Conservation (phyloP, 129 eudicot genomes). For the Artemisia argyi region DNA sequence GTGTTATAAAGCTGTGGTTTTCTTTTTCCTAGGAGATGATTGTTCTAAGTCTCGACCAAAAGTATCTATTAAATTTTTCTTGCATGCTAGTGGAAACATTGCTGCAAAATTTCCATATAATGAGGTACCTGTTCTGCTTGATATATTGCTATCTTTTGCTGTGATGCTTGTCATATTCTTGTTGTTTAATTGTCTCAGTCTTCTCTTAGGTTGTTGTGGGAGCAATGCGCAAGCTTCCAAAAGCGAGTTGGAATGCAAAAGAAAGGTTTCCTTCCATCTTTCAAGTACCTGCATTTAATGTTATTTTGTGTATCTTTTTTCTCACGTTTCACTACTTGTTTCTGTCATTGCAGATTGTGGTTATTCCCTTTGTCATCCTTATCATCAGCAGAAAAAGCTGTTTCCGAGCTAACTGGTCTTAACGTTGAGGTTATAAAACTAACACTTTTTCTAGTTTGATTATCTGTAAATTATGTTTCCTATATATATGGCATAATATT, state of each 20-base stretch:
- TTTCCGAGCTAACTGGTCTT: constrained; percentile 43
- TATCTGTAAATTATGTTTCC: constrained; percentile 4
- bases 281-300: constrained; percentile 3
- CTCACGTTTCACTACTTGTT: not conserved
- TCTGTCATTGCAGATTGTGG: constrained; percentile 73
- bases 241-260: constrained; percentile 75
- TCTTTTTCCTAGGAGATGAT: constrained; percentile 39
- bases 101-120: constrained; percentile 82
- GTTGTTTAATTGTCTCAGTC: constrained; percentile 9
- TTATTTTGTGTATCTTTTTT: not conserved
- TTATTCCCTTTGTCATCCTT: constrained; percentile 77
- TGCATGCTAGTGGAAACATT: constrained; percentile 82
- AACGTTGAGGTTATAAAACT: constrained; percentile 61
- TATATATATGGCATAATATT: not conserved
- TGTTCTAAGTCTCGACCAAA: constrained; percentile 47
- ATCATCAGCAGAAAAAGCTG: constrained; percentile 62
- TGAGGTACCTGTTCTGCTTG: constrained; percentile 46
- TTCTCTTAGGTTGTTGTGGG: constrained; percentile 61
- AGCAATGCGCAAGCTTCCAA: constrained; percentile 70
- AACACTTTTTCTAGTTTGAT: not conserved
- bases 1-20: not conserved
- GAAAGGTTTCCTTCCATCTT: constrained; percentile 59
- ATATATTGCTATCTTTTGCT: constrained; percentile 1
- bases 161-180: constrained; percentile 4
- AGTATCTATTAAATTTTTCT: constrained; percentile 58